Base-by-base conservation (phyloP, 495 filamentous ascomycete species). In the Thermothielavioides terrestris region DNA sequence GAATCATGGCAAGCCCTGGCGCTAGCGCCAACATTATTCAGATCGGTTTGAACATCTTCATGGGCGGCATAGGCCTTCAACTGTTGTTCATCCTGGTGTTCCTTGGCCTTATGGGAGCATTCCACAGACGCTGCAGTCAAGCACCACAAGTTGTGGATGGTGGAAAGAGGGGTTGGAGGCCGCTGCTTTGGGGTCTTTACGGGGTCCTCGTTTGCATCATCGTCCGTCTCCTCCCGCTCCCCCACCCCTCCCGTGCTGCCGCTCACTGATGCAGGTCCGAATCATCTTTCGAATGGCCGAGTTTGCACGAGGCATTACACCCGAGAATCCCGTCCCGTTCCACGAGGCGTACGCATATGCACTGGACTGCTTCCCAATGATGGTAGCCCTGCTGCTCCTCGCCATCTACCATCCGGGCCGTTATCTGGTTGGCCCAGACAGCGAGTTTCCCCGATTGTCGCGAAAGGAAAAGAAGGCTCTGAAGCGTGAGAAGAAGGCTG, bases 61-160 rank as follows among this genome's bases (percentile, higher is more conserved):
- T 80, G 65, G 75, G 64, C 6, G 83, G 82, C 4, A 73, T 84
- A 12, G 77, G 77, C 6, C 36, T 84, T 2, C 82, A 85, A 54
- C 61, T 80, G 53, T 49, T 72, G 27, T 84, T 84, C 65, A 75
- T 85, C 11, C 12, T 80, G 2, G 37, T 74, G 15, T 83, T 84
- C 54, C 25, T 66, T 1, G 62, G 20, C 1, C 53, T 84, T 2
- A 64, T 68, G 26, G 57, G 77, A 21, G 59, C 63, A 6, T 79
- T 83, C 52, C 77, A 80, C 12, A 20, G 30, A 15, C 30, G 20
- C 20, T 61, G 66, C 4, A 17, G 6, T 2, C 58, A 69, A 15
- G 60, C 66, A 36, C n/a, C 45, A 18, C 11, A 46, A 21, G 30
- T 15, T 49, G n/a, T n/a, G n/a, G n/a, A n/a, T 4, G 42, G 22